Evolutionary conservation across 805 yeast species (phyloP).

Genomic region (Pichia heedii): DNA sequence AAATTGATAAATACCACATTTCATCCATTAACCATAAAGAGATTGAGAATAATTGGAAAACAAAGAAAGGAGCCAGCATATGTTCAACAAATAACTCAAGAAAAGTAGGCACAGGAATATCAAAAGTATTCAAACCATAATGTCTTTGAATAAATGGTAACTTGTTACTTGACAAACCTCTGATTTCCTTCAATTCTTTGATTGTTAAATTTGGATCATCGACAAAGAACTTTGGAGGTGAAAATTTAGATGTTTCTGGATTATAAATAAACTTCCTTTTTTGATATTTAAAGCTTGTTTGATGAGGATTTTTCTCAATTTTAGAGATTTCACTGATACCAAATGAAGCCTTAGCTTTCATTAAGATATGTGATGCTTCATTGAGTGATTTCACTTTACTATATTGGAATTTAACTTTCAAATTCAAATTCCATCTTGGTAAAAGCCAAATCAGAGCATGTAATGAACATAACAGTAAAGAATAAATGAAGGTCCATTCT

Average conservation of each 20-base stretch:
- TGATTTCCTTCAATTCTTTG: slow-evolving; percentile 41
- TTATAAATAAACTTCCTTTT: slow-evolving; percentile 82
- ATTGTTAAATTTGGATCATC: slow-evolving; percentile 57
- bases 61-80: slow-evolving; percentile 96
- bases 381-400: slow-evolving; percentile 37
- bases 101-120: slow-evolving; percentile 92
- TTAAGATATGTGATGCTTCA: slow-evolving; percentile 64
- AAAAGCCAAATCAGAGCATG: slow-evolving; percentile 74
- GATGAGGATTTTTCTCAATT: slow-evolving; percentile 47
- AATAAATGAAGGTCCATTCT: slow-evolving; percentile 92
- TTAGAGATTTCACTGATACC: slow-evolving; percentile 77
- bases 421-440: slow-evolving; percentile 87
- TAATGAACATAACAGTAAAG: slow-evolving; percentile 62
- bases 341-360: slow-evolving; percentile 75
- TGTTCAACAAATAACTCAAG: slow-evolving; percentile 89
- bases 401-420: slow-evolving; percentile 66
- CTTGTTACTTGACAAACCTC: slow-evolving; percentile 26
- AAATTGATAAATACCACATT: slow-evolving; percentile 90
- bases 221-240: slow-evolving; percentile 75
- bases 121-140: slow-evolving; percentile 83
- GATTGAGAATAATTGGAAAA: slow-evolving; percentile 92
- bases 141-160: slow-evolving; percentile 37
- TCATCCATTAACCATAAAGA: slow-evolving; percentile 95
- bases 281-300: slow-evolving; percentile 71
- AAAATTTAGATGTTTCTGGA: slow-evolving; percentile 41